Evolutionary conservation across 257 asterid species (phyloP).

Genomic region (Solanum neorickii): DNA sequence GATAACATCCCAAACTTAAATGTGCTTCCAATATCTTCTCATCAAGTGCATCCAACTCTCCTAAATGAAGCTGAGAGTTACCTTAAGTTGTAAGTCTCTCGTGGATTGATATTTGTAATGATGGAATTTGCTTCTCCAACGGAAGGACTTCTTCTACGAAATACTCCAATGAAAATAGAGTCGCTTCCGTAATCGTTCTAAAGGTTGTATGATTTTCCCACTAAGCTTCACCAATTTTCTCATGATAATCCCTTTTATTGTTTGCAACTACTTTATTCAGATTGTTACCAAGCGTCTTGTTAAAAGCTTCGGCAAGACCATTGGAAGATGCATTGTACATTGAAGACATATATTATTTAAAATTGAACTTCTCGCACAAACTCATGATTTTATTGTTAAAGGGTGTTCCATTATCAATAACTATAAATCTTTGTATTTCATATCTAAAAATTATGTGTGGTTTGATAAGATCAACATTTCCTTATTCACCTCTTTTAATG

Average conservation of each 20-base stretch:
- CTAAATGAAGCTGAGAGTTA: background rate
- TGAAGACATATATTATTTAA: background rate
- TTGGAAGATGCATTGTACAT: background rate
- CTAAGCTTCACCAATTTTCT: background rate
- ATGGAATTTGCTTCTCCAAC: too few species aligned
- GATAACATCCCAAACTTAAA: too few species aligned
- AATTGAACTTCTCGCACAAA: too few species aligned
- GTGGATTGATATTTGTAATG: too few species aligned
- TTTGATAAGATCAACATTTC: too few species aligned
- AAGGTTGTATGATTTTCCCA: background rate
- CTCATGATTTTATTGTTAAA: background rate
- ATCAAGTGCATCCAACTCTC: background rate
- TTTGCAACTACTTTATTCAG: background rate
- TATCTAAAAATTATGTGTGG: too few species aligned
- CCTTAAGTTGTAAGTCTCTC: too few species aligned
- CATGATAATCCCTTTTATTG: background rate
- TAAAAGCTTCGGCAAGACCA: background rate
- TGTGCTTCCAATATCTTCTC: background rate
- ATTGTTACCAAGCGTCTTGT: background rate
- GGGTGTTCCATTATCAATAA: background rate
- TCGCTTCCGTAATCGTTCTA: too few species aligned
- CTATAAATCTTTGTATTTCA: too few species aligned
- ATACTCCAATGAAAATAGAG: too few species aligned
- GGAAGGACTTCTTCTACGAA: too few species aligned
- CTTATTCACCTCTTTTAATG: too few species aligned